These are phyloP conservation scores for Retiboletus fuscus DNA, from an alignment of 1,284 basidiomycete species.

Conservation along the genomic window DNA sequence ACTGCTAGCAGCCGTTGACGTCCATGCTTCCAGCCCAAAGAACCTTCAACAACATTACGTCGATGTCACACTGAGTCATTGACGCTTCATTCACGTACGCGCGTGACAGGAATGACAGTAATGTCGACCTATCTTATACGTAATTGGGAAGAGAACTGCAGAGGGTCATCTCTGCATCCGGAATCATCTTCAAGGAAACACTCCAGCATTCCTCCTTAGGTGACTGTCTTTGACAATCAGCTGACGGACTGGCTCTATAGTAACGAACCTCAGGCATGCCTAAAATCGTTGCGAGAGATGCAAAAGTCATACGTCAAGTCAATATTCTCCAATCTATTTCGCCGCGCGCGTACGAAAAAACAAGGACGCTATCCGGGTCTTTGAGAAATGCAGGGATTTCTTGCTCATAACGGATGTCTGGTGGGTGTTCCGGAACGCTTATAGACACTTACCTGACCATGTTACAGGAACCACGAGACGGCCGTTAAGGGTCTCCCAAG, in stretches of 20 bases:
- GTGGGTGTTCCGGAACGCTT: neutral
- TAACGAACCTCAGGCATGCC: neutral
- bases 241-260: neutral
- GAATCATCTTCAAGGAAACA: too few species aligned
- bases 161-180: neutral
- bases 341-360: neutral
- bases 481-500: neutral
- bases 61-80: neutral
- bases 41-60: conserved; percentile 1
- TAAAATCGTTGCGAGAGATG: neutral
- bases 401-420: neutral
- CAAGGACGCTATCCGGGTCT: neutral
- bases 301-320: neutral
- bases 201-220: neutral
- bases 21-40: neutral
- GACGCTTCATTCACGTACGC: neutral
- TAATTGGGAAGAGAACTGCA: neutral
- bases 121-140: neutral
- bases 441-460: neutral
- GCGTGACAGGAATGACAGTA: neutral
- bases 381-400: neutral
- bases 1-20: neutral
- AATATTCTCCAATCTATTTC: neutral
- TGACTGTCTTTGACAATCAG: neutral
- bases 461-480: neutral